phyloP scores from a whole-genome alignment of 495 filamentous ascomycete species.

The Penicillium pulvis region DNA sequence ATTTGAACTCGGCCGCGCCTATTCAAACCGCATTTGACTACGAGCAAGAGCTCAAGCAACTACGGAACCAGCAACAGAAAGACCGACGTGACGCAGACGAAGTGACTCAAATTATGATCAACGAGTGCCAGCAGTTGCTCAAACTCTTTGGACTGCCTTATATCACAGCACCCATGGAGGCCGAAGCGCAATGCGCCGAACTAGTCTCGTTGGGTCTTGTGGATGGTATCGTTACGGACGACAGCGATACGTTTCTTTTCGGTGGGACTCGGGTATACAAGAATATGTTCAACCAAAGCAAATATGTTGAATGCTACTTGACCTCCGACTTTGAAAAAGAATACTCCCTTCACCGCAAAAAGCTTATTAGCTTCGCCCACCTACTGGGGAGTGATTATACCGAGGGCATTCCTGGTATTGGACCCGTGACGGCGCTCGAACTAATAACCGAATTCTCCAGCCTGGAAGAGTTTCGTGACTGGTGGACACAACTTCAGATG shows the following conservation, averaged over 20 bases:
- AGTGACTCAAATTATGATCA: constrained; percentile 90
- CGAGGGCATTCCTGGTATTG: constrained; percentile 84
- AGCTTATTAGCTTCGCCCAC: constrained; percentile 86
- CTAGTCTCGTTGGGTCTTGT: constrained; percentile 83
- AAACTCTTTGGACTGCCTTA: constrained; percentile 91
- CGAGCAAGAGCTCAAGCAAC: constrained; percentile 80
- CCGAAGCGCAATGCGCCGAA: constrained; percentile 95
- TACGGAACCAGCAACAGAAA: constrained; percentile 92
- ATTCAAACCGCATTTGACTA: constrained; percentile 71
- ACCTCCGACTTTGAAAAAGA: constrained; percentile 86
- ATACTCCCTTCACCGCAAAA: constrained; percentile 75
- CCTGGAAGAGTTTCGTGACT: constrained; percentile 73
- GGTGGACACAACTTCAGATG: constrained; percentile 81
- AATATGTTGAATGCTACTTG: constrained; percentile 96
- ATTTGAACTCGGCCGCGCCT: constrained; percentile 66
- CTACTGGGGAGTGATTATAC: constrained; percentile 93
- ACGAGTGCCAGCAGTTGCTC: constrained; percentile 90
- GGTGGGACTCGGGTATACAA: constrained; percentile 96
- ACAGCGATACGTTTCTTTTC: constrained; percentile 96
- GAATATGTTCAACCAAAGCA: constrained; percentile 98
- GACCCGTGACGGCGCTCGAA: constrained; percentile 90
- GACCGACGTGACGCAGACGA: constrained; percentile 95
- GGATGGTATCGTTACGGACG: constrained; percentile 97
- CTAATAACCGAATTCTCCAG: constrained; percentile 83
- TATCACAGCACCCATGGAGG: constrained; percentile 97